Evolutionary conservation across 305 asterid species (phyloP).

Genomic region (Solanum chacoense): DNA sequence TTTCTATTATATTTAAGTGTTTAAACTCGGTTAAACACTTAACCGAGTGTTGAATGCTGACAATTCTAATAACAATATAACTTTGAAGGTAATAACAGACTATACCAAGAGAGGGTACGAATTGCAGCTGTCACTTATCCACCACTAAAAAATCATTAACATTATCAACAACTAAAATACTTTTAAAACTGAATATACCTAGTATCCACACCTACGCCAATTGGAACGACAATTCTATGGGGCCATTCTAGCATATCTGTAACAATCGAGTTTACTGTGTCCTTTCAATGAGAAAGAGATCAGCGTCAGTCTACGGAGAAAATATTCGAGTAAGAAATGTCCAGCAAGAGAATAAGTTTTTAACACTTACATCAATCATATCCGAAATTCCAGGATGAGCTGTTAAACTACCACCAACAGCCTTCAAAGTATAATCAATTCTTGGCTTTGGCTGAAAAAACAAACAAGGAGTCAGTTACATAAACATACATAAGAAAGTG

Average conservation of each 20-base stretch:
- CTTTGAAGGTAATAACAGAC: neutral
- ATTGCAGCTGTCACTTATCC: neutral
- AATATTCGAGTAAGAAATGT: neutral
- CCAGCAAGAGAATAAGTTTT: neutral
- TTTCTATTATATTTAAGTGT: neutral
- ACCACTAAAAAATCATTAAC: neutral
- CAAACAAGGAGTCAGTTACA: slow-evolving; percentile 1
- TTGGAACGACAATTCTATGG: slow-evolving; percentile 95
- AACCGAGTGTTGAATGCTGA: neutral
- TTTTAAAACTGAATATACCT: slow-evolving; percentile 32
- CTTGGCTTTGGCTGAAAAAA: slow-evolving; percentile 74
- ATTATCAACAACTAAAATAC: no score
- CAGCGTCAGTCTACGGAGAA: slow-evolving; percentile 4
- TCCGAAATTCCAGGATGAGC: slow-evolving; percentile 94
- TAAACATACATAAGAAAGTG: neutral
- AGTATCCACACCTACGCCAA: slow-evolving; percentile 72
- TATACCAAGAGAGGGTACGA: neutral
- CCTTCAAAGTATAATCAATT: slow-evolving; percentile 85
- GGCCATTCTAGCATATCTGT: slow-evolving; percentile 98
- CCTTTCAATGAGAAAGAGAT: slow-evolving; percentile 29
- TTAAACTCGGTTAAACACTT: neutral
- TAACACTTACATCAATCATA: slow-evolving; percentile 82
- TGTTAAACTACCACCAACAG: slow-evolving; percentile 95
- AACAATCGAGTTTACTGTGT: slow-evolving; percentile 73
- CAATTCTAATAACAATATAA: neutral